A percentile compares a stretch with the other conserved stretches of the same genome.
Conservation (phyloP, 441 rosid species). For the Jatropha podagrica region DNA sequence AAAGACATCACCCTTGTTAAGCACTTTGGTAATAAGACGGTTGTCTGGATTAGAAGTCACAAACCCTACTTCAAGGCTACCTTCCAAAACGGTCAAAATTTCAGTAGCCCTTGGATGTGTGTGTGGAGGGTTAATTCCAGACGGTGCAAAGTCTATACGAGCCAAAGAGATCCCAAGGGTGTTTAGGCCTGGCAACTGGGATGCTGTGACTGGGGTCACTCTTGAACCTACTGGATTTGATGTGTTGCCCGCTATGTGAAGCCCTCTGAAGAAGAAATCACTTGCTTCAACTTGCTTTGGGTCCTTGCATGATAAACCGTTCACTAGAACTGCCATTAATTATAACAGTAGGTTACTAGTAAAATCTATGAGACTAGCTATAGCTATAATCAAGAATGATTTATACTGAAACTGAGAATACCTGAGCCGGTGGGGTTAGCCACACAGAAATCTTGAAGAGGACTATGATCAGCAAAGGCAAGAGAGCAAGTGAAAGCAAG, state of each 20-base stretch:
- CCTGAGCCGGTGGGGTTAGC: conserved; percentile 19
- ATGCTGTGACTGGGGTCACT: conserved; percentile 22
- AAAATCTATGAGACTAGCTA: too few species aligned
- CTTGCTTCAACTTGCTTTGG: conserved; percentile 26
- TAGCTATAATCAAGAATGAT: background rate
- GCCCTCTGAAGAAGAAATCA: conserved; percentile 34
- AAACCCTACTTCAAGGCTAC: conserved; percentile 42
- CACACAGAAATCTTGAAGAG: conserved; percentile 31
- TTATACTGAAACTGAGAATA: background rate
- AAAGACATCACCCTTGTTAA: conserved; percentile 39
- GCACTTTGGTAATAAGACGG: conserved; percentile 28
- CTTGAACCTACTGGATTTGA: conserved; percentile 29
- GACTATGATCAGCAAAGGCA: conserved; percentile 17
- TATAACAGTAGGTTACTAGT: too few species aligned
- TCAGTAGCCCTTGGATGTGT: conserved; percentile 46
- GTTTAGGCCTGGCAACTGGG: conserved; percentile 39
- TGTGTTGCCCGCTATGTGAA: conserved; percentile 25
- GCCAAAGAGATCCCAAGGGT: conserved; percentile 44
- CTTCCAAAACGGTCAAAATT: conserved; percentile 30
- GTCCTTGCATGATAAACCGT: conserved; percentile 44
- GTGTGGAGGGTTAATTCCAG: conserved; percentile 46
- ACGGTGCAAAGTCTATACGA: conserved; percentile 33
- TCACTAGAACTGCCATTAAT: conserved; percentile 30
- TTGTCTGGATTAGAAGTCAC: conserved; percentile 35
- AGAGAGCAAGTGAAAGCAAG: conserved; percentile 4